These are phyloP conservation scores for Hirschfeldia incana DNA, from an alignment of 345 rosid genomes.

Conservation along the genomic window DNA sequence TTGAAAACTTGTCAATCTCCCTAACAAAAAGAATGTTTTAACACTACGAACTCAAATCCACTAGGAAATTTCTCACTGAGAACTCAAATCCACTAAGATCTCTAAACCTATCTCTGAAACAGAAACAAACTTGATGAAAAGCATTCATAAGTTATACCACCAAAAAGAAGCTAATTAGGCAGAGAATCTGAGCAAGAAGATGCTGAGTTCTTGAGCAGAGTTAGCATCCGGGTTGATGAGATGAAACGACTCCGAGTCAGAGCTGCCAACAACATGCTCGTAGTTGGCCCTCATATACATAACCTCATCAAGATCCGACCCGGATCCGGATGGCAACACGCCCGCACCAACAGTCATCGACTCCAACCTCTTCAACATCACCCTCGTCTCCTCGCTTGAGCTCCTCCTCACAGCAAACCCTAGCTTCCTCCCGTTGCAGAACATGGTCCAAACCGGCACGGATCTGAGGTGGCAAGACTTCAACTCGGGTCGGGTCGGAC, in stretches of 20 bases:
- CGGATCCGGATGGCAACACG: constrained; percentile 54
- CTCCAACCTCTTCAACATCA: constrained; percentile 68
- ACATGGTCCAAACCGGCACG: constrained; percentile 71
- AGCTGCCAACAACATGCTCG: constrained; percentile 72
- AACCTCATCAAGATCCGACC: constrained; percentile 56
- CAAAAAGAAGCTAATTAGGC: not conserved
- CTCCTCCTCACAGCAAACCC: constrained; percentile 68
- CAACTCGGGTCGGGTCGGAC: constrained; percentile 51
- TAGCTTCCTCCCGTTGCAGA: constrained; percentile 60
- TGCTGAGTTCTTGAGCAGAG: constrained; percentile 78
- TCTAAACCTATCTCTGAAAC: not conserved
- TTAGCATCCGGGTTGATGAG: constrained; percentile 68
- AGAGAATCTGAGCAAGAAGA: constrained; percentile 68
- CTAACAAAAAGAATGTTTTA: constrained; percentile 1
- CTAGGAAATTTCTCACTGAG: not conserved
- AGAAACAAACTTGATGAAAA: constrained; percentile 17
- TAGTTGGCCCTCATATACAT: constrained; percentile 87
- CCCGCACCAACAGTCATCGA: constrained; percentile 84
- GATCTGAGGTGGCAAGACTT: constrained; percentile 57
- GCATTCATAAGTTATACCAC: constrained; percentile 33
- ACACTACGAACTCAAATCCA: constrained; percentile 19
- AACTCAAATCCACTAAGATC: not conserved
- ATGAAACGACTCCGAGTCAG: constrained; percentile 84
- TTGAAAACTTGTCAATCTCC: not conserved
- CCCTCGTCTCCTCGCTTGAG: constrained; percentile 45